Conservation (phyloP, 2,329 filamentous ascomycete genomes). For the Alternaria burnsii region DNA sequence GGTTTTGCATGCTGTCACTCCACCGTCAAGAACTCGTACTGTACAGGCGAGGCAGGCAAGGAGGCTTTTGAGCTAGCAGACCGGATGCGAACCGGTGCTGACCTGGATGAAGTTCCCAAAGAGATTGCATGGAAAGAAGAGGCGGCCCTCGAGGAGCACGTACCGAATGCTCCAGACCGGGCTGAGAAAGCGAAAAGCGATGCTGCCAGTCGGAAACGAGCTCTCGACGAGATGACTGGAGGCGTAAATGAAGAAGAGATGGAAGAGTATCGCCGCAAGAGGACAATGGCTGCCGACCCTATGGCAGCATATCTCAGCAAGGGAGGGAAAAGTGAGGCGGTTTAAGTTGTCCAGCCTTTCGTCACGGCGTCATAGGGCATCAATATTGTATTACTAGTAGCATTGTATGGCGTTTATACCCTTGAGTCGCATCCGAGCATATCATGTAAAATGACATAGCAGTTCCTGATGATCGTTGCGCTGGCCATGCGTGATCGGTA, state of each 20-base stretch:
- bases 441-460: conserved; percentile 45
- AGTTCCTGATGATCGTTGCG: conserved; percentile 44
- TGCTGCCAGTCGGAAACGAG: conserved; percentile 70
- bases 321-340: conserved; percentile 75
- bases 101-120: conserved; percentile 55
- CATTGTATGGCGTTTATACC: conserved; percentile 48
- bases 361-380: conserved; percentile 20
- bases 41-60: conserved; percentile 89
- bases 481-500: conserved; percentile 46
- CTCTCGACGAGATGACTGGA: conserved; percentile 78
- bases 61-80: conserved; percentile 81
- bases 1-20: conserved; percentile 96
- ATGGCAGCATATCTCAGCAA: conserved; percentile 76
- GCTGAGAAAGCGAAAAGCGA: conserved; percentile 54
- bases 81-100: conserved; percentile 60
- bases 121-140: conserved; percentile 56
- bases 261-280: conserved; percentile 82
- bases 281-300: conserved; percentile 78
- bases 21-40: conserved; percentile 94
- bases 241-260: conserved; percentile 84
- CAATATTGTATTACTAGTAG: conserved; percentile 32
- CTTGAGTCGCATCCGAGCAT: conserved; percentile 28
- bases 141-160: conserved; percentile 50
- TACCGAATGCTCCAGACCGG: conserved; percentile 55
- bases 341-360: conserved; percentile 38